These are phyloP conservation scores for Candida maris DNA, from an alignment of 805 yeast species.

Conservation along the genomic window DNA sequence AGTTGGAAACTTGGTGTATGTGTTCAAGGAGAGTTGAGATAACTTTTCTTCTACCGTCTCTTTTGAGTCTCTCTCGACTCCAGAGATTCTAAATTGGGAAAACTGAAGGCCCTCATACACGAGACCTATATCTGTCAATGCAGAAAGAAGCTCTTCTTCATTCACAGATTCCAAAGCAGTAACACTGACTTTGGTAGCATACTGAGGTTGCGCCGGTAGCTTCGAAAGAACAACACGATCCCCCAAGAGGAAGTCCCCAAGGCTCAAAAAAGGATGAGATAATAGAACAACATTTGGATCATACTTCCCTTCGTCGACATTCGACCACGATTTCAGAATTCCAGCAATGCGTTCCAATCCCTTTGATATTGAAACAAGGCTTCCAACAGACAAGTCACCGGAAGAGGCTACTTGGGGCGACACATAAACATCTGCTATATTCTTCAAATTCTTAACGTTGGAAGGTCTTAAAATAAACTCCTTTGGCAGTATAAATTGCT, in stretches of 20 bases:
- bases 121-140: constrained; percentile 53
- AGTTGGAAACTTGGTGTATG: constrained; percentile 21
- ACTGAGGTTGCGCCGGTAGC: constrained; percentile 46
- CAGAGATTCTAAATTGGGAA: constrained; percentile 10
- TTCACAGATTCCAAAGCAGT: constrained; percentile 8
- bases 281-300: constrained; percentile 26
- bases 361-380: constrained; percentile 24
- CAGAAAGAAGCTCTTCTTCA: constrained; percentile 36
- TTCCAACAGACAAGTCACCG: constrained; percentile 23
- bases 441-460: constrained; percentile 4
- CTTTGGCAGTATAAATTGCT: constrained; percentile 20
- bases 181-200: constrained; percentile 22
- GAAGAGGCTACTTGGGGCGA: constrained; percentile 21
- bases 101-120: constrained; percentile 48
- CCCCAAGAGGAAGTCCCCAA: constrained; percentile 27
- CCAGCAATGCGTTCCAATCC: constrained; percentile 22
- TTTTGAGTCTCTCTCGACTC: constrained; percentile 4
- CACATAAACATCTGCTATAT: constrained; percentile 20
- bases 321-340: constrained; percentile 20
- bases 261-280: constrained; percentile 16
- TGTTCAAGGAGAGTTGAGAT: constrained; percentile 1
- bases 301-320: constrained; percentile 22
- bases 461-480: constrained; percentile 31
- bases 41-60: constrained; percentile 2
- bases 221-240: constrained; percentile 41